Evolutionary conservation across 192 early-diverging fungal genomes (phyloP).

Genomic region (Pilobolus umbonatus): DNA sequence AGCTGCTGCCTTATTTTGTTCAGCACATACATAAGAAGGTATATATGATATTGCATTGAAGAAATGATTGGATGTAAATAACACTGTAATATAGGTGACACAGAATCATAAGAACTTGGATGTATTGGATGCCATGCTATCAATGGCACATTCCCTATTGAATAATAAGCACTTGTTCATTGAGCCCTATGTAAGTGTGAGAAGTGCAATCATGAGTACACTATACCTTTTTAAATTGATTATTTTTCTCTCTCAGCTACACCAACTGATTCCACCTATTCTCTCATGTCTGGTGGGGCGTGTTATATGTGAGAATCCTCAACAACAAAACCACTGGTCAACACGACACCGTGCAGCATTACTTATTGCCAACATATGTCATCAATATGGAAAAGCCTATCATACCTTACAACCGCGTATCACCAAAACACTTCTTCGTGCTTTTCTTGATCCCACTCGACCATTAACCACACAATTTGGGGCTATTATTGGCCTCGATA

Average conservation of each 20-base stretch:
- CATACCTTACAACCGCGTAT: slow-evolving; percentile 86
- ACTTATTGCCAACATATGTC: slow-evolving; percentile 70
- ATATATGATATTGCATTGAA: background rate
- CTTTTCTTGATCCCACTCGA: slow-evolving; percentile 85
- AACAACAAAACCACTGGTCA: slow-evolving; percentile 76
- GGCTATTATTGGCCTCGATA: slow-evolving; percentile 71
- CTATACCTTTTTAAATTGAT: background rate
- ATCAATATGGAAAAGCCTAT: slow-evolving; percentile 73
- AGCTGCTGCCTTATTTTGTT: slow-evolving; percentile 92
- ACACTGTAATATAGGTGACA: slow-evolving; percentile 58
- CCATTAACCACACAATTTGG: slow-evolving; percentile 85
- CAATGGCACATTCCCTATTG: slow-evolving; percentile 72
- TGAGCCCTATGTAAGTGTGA: slow-evolving; percentile 81
- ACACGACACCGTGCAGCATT: slow-evolving; percentile 73
- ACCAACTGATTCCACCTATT: slow-evolving; percentile 92
- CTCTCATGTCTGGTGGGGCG: slow-evolving; percentile 91
- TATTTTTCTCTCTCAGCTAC: slow-evolving; percentile 60
- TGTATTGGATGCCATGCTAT: slow-evolving; percentile 70
- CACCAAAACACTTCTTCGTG: slow-evolving; percentile 82
- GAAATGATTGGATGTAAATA: background rate
- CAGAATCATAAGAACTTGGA: slow-evolving; percentile 73
- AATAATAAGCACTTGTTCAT: slow-evolving; percentile 85
- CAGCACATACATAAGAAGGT: slow-evolving; percentile 82
- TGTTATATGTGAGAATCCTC: slow-evolving; percentile 60
- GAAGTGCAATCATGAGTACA: background rate